Conservation (phyloP, 2,329 filamentous ascomycete genomes). For the Pestalotiopsis sp. region DNA sequence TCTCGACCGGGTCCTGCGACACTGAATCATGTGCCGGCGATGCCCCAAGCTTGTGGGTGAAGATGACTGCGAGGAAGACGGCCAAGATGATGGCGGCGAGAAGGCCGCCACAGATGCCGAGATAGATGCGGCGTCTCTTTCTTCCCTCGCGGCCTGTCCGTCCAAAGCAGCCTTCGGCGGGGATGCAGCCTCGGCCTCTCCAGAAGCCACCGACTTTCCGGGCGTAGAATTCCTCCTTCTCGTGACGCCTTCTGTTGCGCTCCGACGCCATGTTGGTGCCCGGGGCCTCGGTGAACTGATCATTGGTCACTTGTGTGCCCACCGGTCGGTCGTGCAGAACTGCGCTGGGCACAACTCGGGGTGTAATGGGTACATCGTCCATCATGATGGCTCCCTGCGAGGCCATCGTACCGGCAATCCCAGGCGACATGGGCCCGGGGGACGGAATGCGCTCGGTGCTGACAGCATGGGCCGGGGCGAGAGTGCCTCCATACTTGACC, state of each 20-base stretch:
- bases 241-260: conserved; percentile 55
- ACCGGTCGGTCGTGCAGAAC: conserved; percentile 45
- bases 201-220: conserved; percentile 62
- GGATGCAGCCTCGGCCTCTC: conserved; percentile 67
- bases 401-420: conserved; percentile 62
- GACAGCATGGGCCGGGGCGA: conserved; percentile 56
- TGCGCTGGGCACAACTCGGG: conserved; percentile 22
- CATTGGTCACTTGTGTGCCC: conserved; percentile 48
- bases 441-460: conserved; percentile 55
- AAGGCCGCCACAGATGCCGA: conserved; percentile 52
- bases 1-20: not conserved
- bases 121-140: conserved; percentile 62
- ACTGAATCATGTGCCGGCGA: not conserved
- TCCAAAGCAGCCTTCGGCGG: conserved; percentile 66
- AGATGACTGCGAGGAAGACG: conserved; percentile 59
- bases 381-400: conserved; percentile 64
- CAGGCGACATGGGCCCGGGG: conserved; percentile 65
- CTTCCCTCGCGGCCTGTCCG: conserved; percentile 65
- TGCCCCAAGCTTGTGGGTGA: conserved; percentile 43
- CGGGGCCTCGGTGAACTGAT: conserved; percentile 42
- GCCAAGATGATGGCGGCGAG: conserved; percentile 59
- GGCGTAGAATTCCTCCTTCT: conserved; percentile 67
- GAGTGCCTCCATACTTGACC: conserved; percentile 58
- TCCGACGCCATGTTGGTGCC: conserved; percentile 49
- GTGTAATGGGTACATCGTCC: conserved; percentile 58